Conservation (phyloP, 495 filamentous ascomycete genomes). For the Penicillium antarcticum region DNA sequence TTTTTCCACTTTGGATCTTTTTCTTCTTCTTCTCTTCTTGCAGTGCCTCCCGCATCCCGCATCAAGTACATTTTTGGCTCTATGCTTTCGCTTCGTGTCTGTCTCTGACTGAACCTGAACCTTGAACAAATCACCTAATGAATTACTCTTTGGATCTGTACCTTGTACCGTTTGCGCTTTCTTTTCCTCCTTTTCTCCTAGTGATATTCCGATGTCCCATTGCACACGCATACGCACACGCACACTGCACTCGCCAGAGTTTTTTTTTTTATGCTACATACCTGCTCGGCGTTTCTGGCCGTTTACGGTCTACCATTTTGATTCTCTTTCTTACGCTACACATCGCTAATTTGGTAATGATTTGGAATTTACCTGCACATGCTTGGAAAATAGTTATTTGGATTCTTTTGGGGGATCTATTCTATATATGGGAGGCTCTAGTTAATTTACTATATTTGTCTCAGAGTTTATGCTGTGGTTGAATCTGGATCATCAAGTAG, state of each 20-base stretch:
- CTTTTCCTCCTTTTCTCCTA: background rate
- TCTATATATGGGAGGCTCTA: too few species aligned
- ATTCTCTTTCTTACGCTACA: background rate
- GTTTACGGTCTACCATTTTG: background rate
- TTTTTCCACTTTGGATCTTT: background rate
- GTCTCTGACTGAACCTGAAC: slow-evolving; percentile 8
- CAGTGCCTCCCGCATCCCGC: slow-evolving; percentile 7
- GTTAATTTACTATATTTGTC: too few species aligned
- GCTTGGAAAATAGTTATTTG: slow-evolving; percentile 6
- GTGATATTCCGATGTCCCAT: background rate
- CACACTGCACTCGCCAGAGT: background rate
- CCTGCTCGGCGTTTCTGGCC: slow-evolving; percentile 1
- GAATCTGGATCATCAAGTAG: too few species aligned
- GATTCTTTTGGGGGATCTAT: too few species aligned
- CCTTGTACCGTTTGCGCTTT: background rate
- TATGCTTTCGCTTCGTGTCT: slow-evolving; percentile 12
- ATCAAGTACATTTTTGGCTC: slow-evolving; percentile 18
- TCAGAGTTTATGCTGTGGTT: too few species aligned
- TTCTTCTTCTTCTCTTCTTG: slow-evolving; percentile 4
- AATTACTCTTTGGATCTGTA: slow-evolving; percentile 4
- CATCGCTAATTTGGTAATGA: slow-evolving; percentile 1
- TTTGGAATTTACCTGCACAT: slow-evolving; percentile 7
- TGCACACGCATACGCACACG: slow-evolving; percentile 5
- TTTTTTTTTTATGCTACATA: background rate
- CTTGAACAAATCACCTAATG: slow-evolving; percentile 12